These are phyloP conservation scores for Boletus tomentosulus DNA, from an alignment of 768 basidiomycete genomes.

Conservation along the genomic window DNA sequence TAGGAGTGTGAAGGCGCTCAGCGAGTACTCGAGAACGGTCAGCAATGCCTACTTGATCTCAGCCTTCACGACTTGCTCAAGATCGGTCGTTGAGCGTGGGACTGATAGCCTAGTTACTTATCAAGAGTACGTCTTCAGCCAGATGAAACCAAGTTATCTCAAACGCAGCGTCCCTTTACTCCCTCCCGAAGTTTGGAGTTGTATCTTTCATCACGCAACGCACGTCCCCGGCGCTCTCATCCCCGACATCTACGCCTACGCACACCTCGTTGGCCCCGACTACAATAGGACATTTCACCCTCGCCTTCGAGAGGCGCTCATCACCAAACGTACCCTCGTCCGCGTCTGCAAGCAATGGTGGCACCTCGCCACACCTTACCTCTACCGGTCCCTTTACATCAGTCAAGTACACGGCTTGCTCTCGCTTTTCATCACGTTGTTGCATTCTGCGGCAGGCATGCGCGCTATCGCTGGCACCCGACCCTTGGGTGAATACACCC, in stretches of 20 bases:
- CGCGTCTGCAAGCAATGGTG: conserved; percentile 30
- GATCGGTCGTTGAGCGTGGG: no score
- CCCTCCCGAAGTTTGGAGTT: conserved; percentile 20
- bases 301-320: conserved; percentile 14
- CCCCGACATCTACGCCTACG: conserved; percentile 23
- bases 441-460: conserved; percentile 6
- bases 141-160: no score
- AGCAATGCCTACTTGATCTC: no score
- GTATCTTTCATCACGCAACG: conserved; percentile 20
- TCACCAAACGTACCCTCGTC: conserved; percentile 26
- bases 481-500: conserved; percentile 20
- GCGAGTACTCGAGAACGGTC: no score
- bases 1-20: no score
- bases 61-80: no score
- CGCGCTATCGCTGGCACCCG: conserved; percentile 4
- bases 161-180: conserved; percentile 1
- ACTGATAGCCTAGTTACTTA: no score
- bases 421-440: conserved; percentile 15
- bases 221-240: conserved; percentile 16
- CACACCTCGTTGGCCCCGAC: conserved; percentile 5
- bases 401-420: conserved; percentile 13
- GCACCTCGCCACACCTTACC: conserved; percentile 20
- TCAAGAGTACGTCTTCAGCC: no score
- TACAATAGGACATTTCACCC: conserved; percentile 2
- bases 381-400: conserved; percentile 24